A percentile compares a stretch with the other conserved stretches of the same genome.
Evolutionary conservation across 1,139 yeast species (phyloP).

Genomic region (Pichia sp.): DNA sequence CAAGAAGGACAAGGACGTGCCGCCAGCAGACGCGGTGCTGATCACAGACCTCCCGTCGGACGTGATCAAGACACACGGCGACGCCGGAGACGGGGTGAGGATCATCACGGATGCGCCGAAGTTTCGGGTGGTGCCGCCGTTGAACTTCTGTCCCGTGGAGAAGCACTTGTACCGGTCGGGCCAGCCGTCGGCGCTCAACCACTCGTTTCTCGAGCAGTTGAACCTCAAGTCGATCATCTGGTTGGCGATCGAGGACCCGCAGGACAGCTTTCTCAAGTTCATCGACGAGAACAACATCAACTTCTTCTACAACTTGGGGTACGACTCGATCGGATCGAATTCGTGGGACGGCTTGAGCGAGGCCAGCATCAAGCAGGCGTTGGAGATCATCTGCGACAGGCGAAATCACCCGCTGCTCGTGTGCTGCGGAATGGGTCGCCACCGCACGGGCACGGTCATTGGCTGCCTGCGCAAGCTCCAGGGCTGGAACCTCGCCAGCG

Average conservation of each 20-base stretch:
- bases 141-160: conserved; percentile 94
- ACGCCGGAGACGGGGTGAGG: conserved; percentile 11
- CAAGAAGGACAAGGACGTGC: conserved; percentile 12
- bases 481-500: conserved; percentile 94
- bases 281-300: conserved; percentile 68
- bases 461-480: conserved; percentile 89
- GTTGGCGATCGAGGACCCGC: conserved; percentile 95
- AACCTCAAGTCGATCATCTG: conserved; percentile 78
- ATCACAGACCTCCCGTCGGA: conserved; percentile 29
- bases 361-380: conserved; percentile 70
- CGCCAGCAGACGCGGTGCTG: conserved; percentile 27
- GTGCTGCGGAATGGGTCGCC: conserved; percentile 98
- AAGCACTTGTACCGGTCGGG: conserved; percentile 82
- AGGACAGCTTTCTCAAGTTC: conserved; percentile 78
- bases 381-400: conserved; percentile 66
- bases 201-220: conserved; percentile 72
- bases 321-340: conserved; percentile 67
- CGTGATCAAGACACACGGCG: conserved; percentile 19
- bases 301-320: conserved; percentile 54
- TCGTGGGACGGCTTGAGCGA: conserved; percentile 98
- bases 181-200: conserved; percentile 93
- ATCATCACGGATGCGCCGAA: conserved; percentile 37
- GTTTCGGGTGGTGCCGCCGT: conserved; percentile 79
- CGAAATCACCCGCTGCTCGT: conserved; percentile 80
- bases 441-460: conserved; percentile 90